Percentiles rank a stretch among this genome's conserved stretches.
phyloP scores from a whole-genome alignment of 202 grass and related monocot species.

The Setaria italica region DNA sequence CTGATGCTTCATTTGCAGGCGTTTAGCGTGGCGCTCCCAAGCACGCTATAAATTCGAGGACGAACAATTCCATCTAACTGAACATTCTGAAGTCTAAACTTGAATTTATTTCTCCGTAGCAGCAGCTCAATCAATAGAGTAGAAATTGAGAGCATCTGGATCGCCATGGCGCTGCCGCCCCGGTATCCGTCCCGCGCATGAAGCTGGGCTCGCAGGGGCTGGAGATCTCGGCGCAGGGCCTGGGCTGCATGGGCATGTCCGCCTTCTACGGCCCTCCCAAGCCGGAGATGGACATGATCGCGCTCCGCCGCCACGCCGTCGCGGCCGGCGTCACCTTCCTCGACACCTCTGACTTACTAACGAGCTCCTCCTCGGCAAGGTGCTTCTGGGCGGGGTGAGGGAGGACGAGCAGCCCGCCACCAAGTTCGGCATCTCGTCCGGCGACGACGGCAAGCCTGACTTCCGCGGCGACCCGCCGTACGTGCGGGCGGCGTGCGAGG shows the following conservation, averaged over 20 bases:
- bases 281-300: conserved; percentile 67
- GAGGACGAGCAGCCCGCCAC: conserved; percentile 72
- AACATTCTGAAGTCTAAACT: too few species aligned
- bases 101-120: too few species aligned
- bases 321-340: conserved; percentile 58
- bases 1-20: too few species aligned
- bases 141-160: too few species aligned
- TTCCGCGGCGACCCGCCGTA: conserved; percentile 56
- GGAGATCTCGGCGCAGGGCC: conserved; percentile 57
- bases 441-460: conserved; percentile 18
- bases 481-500: not conserved
- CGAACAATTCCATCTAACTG: too few species aligned
- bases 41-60: too few species aligned
- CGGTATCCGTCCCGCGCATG: conserved; percentile 43
- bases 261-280: conserved; percentile 61
- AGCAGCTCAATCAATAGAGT: too few species aligned
- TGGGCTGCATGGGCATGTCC: conserved; percentile 80
- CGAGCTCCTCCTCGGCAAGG: conserved; percentile 65
- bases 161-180: not conserved
- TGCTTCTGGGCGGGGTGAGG: conserved; percentile 49
- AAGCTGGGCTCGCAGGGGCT: conserved; percentile 69
- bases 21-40: too few species aligned
- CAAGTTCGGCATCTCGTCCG: conserved; percentile 53
- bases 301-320: conserved; percentile 60
- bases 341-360: conserved; percentile 68